Evolutionary conservation across 176 grass and related monocot species (phyloP), one percentile per base, ranked within the genome.

Genomic region (Cymbopogon citratus): DNA sequence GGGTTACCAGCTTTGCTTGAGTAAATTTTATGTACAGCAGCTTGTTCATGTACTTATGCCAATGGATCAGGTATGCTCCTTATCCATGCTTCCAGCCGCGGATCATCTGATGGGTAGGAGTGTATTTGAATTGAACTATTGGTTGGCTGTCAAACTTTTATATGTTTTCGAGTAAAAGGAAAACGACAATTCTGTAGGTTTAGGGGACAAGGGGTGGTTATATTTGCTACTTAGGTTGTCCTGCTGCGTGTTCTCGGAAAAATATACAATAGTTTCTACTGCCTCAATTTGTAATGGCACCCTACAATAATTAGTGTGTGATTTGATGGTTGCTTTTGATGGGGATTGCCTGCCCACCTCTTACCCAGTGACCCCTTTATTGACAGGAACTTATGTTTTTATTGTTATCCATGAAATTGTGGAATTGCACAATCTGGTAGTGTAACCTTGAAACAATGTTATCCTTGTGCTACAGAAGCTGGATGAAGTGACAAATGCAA

Each of bases 11-110:
- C 14, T 57, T 59, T 12, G 19, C 21, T 15, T 15, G 10, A 74
- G 3, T 14, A 75, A 74, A 57, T 74, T 11, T 59, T 34, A 9
- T 68, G 5, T 51, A 33, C 31, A 39, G 33, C 1, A 63, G 24
- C 36, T 40, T 67, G 80, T n/a, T n/a, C n/a, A n/a, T 74, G 3
- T 23, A 48, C 16, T 85, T 86, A 68, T 82, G 68, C 19, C 31
- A 82, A 85, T 74, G 1, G 16, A 51, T 48, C 14, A 48, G 45
- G 45, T 5, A 46, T 49, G 15, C 1, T 14, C 12, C 0, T 46
- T 12, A 15, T 2, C 44, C 46, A 1, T 51, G 16, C 16, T 51
- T 51, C 16, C 15, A 19, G 48, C 5, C 5, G 5, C 1, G 5
- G 5, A 7, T 51, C 48, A 51, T 51, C 48, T 0, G 15, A 46